Base-by-base conservation (phyloP, 129 eudicot genomes). In the Calendula officinalis region DNA sequence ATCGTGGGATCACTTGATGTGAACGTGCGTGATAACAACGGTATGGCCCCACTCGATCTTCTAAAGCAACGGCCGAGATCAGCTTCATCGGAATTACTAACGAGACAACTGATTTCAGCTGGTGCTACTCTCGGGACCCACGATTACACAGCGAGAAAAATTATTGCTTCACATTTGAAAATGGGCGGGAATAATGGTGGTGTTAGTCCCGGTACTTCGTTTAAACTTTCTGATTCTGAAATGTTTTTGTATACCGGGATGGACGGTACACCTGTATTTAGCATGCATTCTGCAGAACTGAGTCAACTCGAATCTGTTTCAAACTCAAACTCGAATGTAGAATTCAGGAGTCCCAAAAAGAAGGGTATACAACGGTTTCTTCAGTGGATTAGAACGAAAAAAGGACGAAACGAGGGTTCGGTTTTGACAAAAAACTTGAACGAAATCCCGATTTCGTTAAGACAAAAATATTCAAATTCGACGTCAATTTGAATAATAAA, bases 191-290 rank as follows among this genome's bases (percentile, higher is more conserved):
- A 71, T 0, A 87, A 84, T 16, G 69, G 78, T 36, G 67, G 78
- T 57, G 53, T 46, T 56, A 90, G 97, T 60, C 98, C 98, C 0
- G 98, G 98, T 53, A 88, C 95, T 38, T 84, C 91, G 4, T 91
- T 91, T 54, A 76, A 83, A 62, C 65, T 82, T 69, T 78, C 88
- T 0, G 98, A 91, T 73, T 66, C 83, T 0, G 95, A 88, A 69
- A 81, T 91, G 64, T 87, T 91, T 49, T 41, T 81, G 56, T 57
- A 75, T 71, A 80, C 95, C 2, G 95, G 96, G 11, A 34, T 82
- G 16, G 72, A 57, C 39, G 72, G 78, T 56, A 73, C 78, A 22
- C 78, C 78, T 0, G 51, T 60, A 0, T 73, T 73, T 39, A 66
- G 67, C 34, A 14, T 38, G 61, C 67, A 15, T 39, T 73, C 78